Base-by-base conservation (phyloP, 345 rosid genomes). In the Noccaea bulbosa region DNA sequence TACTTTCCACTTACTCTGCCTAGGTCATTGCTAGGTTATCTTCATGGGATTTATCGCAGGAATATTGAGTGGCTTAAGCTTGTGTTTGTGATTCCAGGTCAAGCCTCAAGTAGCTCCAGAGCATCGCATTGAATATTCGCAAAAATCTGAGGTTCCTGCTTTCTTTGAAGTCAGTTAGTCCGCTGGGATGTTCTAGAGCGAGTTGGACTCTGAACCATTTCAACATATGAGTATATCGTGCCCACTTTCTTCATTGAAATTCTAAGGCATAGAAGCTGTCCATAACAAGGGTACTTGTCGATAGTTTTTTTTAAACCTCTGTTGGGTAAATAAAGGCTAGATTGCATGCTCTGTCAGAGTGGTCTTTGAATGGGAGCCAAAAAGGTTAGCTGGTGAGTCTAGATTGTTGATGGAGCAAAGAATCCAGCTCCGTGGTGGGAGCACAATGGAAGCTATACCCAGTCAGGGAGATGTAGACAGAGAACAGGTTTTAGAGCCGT, bases 351-450 rank as follows among this genome's bases (percentile, higher is more conserved):
- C 80, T 51, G 30, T 33, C 50, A 64, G 55, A 62, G 74, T 17
- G 73, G 61, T 59, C 62, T 65, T 69, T 80, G 68, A 22, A 81
- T 65, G 59, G 71, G 43, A 73, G 77, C 73, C 63, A 52, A 50
- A 55, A 65, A 57, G 50, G 37, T 70, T 70, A 55, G 55, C n/a
- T 49, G 12, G 53, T 73, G 65, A 55, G 40, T 65, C 11, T 48
- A 32, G 47, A 73, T 56, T 50, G 15, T 71, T 72, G 77, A 71
- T 63, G 77, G 83, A 81, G 75, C 80, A 66, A 72, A 85, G 56
- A 62, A 46, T 75, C 83, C 83, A 84, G 40, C 70, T 80, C 70
- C 84, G 82, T 55, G 84, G 84, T 74, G 71, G 78, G 68, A 58
- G 46, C 62, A 39, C 63, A 43, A 15, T 62, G 40, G 80, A 78